Evolutionary conservation across 768 basidiomycete species (phyloP).

Genomic region (Ramaria sp.): DNA sequence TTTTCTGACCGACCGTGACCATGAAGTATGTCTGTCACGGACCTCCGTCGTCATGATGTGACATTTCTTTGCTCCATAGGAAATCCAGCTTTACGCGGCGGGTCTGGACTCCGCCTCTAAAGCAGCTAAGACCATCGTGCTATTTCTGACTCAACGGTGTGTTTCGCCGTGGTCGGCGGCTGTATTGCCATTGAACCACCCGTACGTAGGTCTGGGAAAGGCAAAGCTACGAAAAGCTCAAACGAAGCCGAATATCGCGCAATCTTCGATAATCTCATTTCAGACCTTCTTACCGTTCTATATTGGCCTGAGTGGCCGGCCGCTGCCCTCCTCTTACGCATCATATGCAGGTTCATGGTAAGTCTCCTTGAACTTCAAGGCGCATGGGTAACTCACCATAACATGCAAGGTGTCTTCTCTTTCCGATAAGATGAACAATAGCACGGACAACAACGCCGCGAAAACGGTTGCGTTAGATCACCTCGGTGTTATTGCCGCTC

Average conservation of each 20-base stretch:
- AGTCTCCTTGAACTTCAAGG: conserved; percentile 10
- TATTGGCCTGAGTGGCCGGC: conserved; percentile 99
- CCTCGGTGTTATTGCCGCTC: conserved; percentile 84
- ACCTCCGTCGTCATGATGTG: neutral
- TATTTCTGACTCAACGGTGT: conserved; percentile 63
- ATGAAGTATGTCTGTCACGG: conserved; percentile 34
- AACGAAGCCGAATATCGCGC: conserved; percentile 91
- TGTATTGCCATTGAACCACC: conserved; percentile 9
- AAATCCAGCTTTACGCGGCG: conserved; percentile 57
- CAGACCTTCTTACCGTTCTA: conserved; percentile 77
- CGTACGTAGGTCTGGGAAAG: conserved; percentile 63
- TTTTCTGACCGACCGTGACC: conserved; percentile 58
- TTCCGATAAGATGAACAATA: conserved; percentile 63
- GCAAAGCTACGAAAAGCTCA: conserved; percentile 79
- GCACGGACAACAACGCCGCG: conserved; percentile 69
- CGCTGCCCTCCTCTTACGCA: conserved; percentile 67
- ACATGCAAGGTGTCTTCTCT: conserved; percentile 58
- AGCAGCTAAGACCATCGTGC: conserved; percentile 75
- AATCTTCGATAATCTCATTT: conserved; percentile 85
- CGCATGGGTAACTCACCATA: neutral
- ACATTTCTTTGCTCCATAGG: conserved; percentile 28
- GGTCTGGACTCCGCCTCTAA: conserved; percentile 76
- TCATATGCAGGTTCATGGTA: conserved; percentile 83
- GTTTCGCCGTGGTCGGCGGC: neutral
- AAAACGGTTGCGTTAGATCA: conserved; percentile 90